phyloP scores from a whole-genome alignment of 106 monocot genomes.

The Alisma plantagoaquatica region DNA sequence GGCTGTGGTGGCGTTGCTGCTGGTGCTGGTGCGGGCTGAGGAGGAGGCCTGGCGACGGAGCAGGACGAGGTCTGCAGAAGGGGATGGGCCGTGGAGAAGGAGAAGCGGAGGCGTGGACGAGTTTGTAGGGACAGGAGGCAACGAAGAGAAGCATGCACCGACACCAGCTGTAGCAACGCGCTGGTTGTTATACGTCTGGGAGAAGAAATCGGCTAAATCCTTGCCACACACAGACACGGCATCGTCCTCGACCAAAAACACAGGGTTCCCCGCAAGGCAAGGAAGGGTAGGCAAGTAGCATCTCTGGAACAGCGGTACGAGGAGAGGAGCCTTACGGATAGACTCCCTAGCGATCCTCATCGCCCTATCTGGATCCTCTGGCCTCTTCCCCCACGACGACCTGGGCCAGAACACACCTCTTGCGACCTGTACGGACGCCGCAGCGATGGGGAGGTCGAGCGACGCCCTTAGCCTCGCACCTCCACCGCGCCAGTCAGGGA shows the following conservation, averaged over 20 bases:
- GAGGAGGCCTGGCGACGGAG: slow-evolving; percentile 8
- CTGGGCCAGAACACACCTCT: slow-evolving; percentile 59
- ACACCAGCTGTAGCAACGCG: no score
- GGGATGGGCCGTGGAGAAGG: background rate
- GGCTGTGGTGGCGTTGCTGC: background rate
- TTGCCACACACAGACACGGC: slow-evolving; percentile 46
- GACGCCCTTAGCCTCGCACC: slow-evolving; percentile 13
- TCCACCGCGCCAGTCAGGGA: slow-evolving; percentile 21
- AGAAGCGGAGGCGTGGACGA: slow-evolving; percentile 19
- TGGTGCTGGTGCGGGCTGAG: background rate
- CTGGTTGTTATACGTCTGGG: background rate
- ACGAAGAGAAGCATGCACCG: no score
- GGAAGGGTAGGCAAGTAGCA: slow-evolving; percentile 75
- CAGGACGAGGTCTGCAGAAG: slow-evolving; percentile 3
- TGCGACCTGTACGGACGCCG: slow-evolving; percentile 63
- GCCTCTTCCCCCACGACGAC: slow-evolving; percentile 39
- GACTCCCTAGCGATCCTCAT: slow-evolving; percentile 34
- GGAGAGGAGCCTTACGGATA: slow-evolving; percentile 51
- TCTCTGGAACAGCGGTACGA: slow-evolving; percentile 77
- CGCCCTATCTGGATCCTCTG: slow-evolving; percentile 35
- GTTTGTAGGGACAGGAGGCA: no score
- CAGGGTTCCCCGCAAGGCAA: slow-evolving; percentile 78
- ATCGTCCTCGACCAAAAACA: slow-evolving; percentile 73
- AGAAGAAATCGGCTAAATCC: slow-evolving; percentile 74
- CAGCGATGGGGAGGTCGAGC: slow-evolving; percentile 61